Base-by-base conservation (phyloP, 192 early-diverging fungal genomes). In the Phlyctochytrium arcticum region DNA sequence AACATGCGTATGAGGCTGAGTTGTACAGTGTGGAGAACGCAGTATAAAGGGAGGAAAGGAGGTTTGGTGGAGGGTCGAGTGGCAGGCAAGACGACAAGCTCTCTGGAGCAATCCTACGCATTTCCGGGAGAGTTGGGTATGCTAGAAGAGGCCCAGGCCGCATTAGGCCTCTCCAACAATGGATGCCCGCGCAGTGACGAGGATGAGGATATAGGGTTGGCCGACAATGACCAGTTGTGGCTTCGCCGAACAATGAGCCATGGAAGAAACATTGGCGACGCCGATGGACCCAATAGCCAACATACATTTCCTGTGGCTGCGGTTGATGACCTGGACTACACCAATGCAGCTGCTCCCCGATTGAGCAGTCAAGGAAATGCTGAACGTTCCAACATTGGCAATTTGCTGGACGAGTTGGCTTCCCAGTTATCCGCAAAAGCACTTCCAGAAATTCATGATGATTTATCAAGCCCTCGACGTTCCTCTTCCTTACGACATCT, bases 1-100 rank as follows among this genome's bases (percentile, higher is more conserved):
- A 98, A 95, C 58, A 68, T 97, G 71, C 77, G 96, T 37, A 93
- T 96, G 76, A 79, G 96, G n/a, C 88, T 98, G 39, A 85, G 82
- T 3, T 98, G 95, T 65, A 95, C 93, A 0, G 88, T 98, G 7
- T 95, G 50, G 50, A 53, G 19, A 2, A 12, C n/a, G 19, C 17
- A 53, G 17, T 53, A 21, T 53, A 53, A 53, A 27, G 24, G 50
- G 17, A 53, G 26, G 26, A 53, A 53, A 15, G 26, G 24, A 24
- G 27, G 26, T 12, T 12, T 27, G 1, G 12, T 53, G 12, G 50
- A 53, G 15, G 50, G 50, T 53, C n/a, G n/a, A 26, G 24, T 15
- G 50, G n/a, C 27, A 19, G 50, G 26, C 1, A 24, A 24, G 24
- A n/a, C 12, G 50, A n/a, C 9, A 42, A n/a, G n/a, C 39, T 42